phyloP scores from a whole-genome alignment of 495 filamentous ascomycete genomes.

The Bombardia bombarda region DNA sequence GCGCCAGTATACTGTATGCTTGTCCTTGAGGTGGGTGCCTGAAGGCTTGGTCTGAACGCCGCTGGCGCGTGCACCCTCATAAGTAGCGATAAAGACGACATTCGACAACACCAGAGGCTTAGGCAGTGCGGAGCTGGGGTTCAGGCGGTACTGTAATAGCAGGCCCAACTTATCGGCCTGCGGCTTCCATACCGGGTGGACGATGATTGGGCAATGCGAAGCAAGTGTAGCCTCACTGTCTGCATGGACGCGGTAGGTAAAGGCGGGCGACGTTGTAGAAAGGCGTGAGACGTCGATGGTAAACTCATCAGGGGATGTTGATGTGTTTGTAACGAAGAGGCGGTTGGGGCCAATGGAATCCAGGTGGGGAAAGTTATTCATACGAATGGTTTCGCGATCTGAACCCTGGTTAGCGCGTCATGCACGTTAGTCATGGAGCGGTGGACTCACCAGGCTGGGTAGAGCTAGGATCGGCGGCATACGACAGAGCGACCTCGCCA shows the following conservation, averaged over 20 bases:
- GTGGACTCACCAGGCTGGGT: constrained; percentile 15
- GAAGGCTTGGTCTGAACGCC: constrained; percentile 66
- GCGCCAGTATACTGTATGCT: constrained; percentile 81
- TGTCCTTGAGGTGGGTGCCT: constrained; percentile 78
- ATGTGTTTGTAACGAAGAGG: constrained; percentile 68
- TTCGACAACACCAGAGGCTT: constrained; percentile 63
- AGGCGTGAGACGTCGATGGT: constrained; percentile 62
- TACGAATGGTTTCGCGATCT: constrained; percentile 61
- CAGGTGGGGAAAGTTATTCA: constrained; percentile 85
- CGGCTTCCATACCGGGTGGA: constrained; percentile 76
- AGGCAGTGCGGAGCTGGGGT: constrained; percentile 53
- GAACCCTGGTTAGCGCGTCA: constrained; percentile 12
- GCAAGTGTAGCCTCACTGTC: constrained; percentile 58
- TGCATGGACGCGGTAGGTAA: constrained; percentile 90
- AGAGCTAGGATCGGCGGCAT: constrained; percentile 53
- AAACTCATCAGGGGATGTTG: constrained; percentile 65
- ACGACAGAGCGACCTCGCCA: constrained; percentile 85
- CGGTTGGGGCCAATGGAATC: constrained; percentile 95
- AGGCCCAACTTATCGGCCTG: constrained; percentile 76
- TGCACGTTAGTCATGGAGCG: background rate
- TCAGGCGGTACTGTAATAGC: constrained; percentile 78
- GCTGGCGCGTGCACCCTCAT: constrained; percentile 60
- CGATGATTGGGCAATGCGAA: constrained; percentile 55
- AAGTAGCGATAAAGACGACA: constrained; percentile 67
- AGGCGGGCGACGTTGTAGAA: constrained; percentile 68